Evolutionary conservation across 805 yeast species (phyloP), one percentile per base, ranked within the genome.

Genomic region (Wickerhamiella cacticola): DNA sequence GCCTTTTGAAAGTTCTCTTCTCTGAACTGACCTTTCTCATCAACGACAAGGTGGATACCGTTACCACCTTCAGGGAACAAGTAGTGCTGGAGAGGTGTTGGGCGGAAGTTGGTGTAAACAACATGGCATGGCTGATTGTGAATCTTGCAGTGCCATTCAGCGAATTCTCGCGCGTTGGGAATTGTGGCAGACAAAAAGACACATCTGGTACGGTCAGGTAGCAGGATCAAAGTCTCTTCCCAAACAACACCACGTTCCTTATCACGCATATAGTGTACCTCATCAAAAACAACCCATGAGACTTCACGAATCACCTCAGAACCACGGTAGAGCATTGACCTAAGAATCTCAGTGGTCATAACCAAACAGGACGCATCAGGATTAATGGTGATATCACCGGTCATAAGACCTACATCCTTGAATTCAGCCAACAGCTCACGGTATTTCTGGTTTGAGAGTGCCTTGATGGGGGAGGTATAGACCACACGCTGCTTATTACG

Each of bases 1-100:
- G 97, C 97, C 64, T 87, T 89, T 64, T 92, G 99, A 70, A 92
- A 92, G 63, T 89, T 92, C 59, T 92, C 98, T 64, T 92, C 99
- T 58, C 97, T 76, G 65, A 92, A 92, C 4, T 82, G 78, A 39
- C 96, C 88, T 68, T 89, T 88, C 67, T 92, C 99, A 62, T 92
- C 99, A 40, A 92, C 97, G 13, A 92, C 99, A 55, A 92, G 72
- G 64, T 92, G 95, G 50, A 92, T 92, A 51, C 99, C 99, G 62
- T 85, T 95, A 49, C 98, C 97, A 49, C 88, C 94, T n/a, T 95
- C 94, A 23, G 99, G 98, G 70, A 92, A 92, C 47, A 92, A 69
- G 59, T 92, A 92, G 68, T 92, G 99, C 65, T 92, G 99, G 56
- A 92, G 70, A 1, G 99, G 99, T 5, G 99, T 92, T 33, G 99